Percentiles rank a stretch among this genome's conserved stretches.
These are phyloP conservation scores for Waitea zeae DNA, from an alignment of 1,284 basidiomycete genomes.

Conservation along the genomic window DNA sequence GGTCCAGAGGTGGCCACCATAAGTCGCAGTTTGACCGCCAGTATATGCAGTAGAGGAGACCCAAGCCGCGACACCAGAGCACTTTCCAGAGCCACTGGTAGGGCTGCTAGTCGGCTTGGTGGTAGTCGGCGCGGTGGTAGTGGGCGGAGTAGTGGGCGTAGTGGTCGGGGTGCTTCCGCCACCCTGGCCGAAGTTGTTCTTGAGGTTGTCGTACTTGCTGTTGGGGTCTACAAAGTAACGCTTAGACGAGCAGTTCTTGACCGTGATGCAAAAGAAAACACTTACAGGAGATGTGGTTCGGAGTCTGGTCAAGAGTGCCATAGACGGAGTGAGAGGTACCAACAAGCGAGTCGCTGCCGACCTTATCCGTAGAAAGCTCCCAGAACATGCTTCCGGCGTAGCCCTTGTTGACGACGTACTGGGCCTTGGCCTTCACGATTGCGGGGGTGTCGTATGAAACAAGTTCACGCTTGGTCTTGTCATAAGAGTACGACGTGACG, in stretches of 20 bases:
- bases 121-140: conserved; percentile 5
- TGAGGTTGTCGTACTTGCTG: conserved; percentile 55
- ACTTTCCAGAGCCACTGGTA: conserved; percentile 18
- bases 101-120: conserved; percentile 12
- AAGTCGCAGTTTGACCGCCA: conserved; percentile 31
- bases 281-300: conserved; percentile 43
- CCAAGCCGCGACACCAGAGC: conserved; percentile 36
- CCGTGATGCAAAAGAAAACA: background rate
- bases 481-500: conserved; percentile 69
- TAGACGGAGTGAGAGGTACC: conserved; percentile 25
- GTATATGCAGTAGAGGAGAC: conserved; percentile 24
- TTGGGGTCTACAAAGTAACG: conserved; percentile 33
- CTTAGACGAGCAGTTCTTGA: background rate
- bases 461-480: conserved; percentile 38
- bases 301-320: conserved; percentile 38
- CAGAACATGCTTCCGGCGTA: conserved; percentile 73
- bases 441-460: conserved; percentile 74
- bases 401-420: conserved; percentile 49
- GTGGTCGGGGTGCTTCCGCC: conserved; percentile 8
- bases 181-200: conserved; percentile 33
- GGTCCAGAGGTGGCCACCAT: conserved; percentile 39
- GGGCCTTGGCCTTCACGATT: conserved; percentile 56
- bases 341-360: conserved; percentile 37
- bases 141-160: conserved; percentile 3
- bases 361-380: conserved; percentile 58